Percentiles rank a stretch among this genome's conserved stretches.
These are phyloP conservation scores for Noccaea caerulescens DNA, from an alignment of 345 rosid species.

Conservation along the genomic window DNA sequence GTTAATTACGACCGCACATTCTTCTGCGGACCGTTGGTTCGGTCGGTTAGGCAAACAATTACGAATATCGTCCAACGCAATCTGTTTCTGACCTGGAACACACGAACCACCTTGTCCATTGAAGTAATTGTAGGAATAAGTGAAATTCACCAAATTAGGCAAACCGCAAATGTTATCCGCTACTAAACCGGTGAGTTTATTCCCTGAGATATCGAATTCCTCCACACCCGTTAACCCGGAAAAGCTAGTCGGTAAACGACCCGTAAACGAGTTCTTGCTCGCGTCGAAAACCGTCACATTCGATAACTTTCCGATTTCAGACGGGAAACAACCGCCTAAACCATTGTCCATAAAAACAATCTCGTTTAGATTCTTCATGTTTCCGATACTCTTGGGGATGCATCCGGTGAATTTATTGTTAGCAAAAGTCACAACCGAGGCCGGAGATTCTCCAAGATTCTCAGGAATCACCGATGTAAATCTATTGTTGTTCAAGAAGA, in stretches of 20 bases:
- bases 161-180: slow-evolving; percentile 58
- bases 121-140: slow-evolving; percentile 67
- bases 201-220: slow-evolving; percentile 53
- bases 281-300: slow-evolving; percentile 66
- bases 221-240: slow-evolving; percentile 48
- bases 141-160: slow-evolving; percentile 61
- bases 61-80: slow-evolving; percentile 49
- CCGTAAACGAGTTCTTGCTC: slow-evolving; percentile 56
- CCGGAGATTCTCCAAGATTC: slow-evolving; percentile 64
- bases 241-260: slow-evolving; percentile 53
- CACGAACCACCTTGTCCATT: slow-evolving; percentile 56
- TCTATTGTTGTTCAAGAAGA: slow-evolving; percentile 80
- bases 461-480: slow-evolving; percentile 71
- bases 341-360: slow-evolving; percentile 56
- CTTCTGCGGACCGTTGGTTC: slow-evolving; percentile 49
- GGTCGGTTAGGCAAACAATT: slow-evolving; percentile 65
- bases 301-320: slow-evolving; percentile 58
- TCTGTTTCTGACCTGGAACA: slow-evolving; percentile 40
- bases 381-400: slow-evolving; percentile 69
- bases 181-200: slow-evolving; percentile 67
- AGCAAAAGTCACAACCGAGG: slow-evolving; percentile 71
- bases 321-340: slow-evolving; percentile 79
- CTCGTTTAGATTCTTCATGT: slow-evolving; percentile 74
- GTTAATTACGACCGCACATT: slow-evolving; percentile 53
- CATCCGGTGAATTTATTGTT: slow-evolving; percentile 73